Evolutionary conservation across 306 rosid genomes (phyloP).

Genomic region (Prunus padus): DNA sequence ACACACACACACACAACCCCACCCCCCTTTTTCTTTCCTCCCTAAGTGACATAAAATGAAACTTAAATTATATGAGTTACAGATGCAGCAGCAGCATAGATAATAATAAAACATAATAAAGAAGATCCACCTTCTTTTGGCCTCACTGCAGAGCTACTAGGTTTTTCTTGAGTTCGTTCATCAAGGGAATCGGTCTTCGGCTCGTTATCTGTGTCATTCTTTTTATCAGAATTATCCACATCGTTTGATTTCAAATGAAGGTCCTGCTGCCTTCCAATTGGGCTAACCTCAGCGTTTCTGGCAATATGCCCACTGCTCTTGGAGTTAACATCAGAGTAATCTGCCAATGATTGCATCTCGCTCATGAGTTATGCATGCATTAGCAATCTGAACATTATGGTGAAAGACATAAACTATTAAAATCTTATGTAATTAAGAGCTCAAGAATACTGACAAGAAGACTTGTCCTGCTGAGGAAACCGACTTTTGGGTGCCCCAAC

Average conservation of each 20-base stretch:
- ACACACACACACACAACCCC: too few species aligned
- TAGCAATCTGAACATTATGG: neutral
- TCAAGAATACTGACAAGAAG: conserved; percentile 21
- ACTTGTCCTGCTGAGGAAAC: conserved; percentile 29
- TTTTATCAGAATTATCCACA: conserved; percentile 1
- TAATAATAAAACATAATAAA: neutral
- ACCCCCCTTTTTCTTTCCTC: neutral
- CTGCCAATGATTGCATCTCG: conserved; percentile 33
- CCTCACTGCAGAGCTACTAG: conserved; percentile 71
- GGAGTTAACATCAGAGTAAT: conserved; percentile 31
- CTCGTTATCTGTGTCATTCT: conserved; percentile 24
- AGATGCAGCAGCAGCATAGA: conserved; percentile 13
- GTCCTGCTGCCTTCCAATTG: conserved; percentile 36
- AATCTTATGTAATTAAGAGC: neutral
- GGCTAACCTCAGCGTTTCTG: conserved; percentile 34
- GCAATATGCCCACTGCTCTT: conserved; percentile 38
- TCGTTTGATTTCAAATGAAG: conserved; percentile 29
- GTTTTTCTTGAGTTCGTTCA: conserved; percentile 60
- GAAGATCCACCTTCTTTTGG: conserved; percentile 78
- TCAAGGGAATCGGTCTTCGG: conserved; percentile 27
- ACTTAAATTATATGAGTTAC: neutral
- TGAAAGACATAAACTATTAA: neutral
- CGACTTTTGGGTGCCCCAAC: conserved; percentile 56
- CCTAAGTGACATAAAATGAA: neutral
- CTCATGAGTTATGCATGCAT: conserved; percentile 5